phyloP scores from a whole-genome alignment of 2,329 filamentous ascomycete species.

The Coleophoma crateriformis region DNA sequence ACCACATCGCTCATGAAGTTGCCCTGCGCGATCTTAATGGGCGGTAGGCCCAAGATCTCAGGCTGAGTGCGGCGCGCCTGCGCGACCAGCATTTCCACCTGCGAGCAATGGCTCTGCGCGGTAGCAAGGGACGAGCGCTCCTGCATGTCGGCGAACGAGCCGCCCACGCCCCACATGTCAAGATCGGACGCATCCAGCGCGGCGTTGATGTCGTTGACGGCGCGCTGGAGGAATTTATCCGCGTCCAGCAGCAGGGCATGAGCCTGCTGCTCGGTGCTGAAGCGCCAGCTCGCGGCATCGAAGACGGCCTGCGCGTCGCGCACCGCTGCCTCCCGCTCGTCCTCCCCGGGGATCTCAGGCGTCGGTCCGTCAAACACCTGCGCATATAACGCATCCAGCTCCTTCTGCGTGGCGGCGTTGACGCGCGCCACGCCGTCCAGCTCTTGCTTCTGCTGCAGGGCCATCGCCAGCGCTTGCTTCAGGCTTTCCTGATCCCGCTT shows the following conservation, averaged over 20 bases:
- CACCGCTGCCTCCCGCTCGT: conserved; percentile 35
- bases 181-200: conserved; percentile 34
- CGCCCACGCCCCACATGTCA: conserved; percentile 44
- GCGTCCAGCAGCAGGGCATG: conserved; percentile 34
- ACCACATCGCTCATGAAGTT: conserved; percentile 43
- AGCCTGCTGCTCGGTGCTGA: conserved; percentile 37
- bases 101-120: conserved; percentile 36
- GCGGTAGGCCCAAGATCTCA: conserved; percentile 29
- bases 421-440: conserved; percentile 31
- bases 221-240: conserved; percentile 27
- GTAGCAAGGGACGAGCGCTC: conserved; percentile 44
- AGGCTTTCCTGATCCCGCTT: conserved; percentile 36
- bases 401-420: conserved; percentile 34
- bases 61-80: conserved; percentile 36
- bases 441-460: conserved; percentile 27
- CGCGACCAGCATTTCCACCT: conserved; percentile 33
- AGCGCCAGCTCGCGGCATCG: conserved; percentile 28
- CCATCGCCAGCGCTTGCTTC: conserved; percentile 32
- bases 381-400: conserved; percentile 47
- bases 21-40: conserved; percentile 37
- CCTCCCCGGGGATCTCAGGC: conserved; percentile 47
- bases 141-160: conserved; percentile 43
- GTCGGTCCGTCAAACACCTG: conserved; percentile 48
- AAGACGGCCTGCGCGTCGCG: conserved; percentile 30
- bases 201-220: conserved; percentile 33